Base-by-base conservation (phyloP, 192 early-diverging fungal genomes). In the Spizellomyces sp. region DNA sequence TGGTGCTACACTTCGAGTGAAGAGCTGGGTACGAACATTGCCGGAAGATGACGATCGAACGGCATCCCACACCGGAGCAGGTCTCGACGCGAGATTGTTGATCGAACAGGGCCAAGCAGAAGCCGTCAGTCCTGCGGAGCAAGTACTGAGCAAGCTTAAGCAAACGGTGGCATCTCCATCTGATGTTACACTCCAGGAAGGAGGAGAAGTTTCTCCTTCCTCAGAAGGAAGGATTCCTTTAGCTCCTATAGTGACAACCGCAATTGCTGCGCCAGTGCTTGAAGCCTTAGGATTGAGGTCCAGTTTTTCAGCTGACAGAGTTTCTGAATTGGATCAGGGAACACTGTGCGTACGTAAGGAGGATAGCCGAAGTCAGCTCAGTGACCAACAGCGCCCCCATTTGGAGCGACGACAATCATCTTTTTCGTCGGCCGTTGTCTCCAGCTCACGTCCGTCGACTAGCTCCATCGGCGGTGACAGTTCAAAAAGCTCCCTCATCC, bases 41-140 rank as follows among this genome's bases (percentile, higher is more conserved):
- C 45, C 68, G 15, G 68, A 70, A 12, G 68, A 70, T 12, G 68
- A 60, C 1, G 50, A 54, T 54, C 14, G 17, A 12, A 4, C 17
- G 14, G 12, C 50, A 54, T 19, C 12, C 12, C 50, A 54, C 17
- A 19, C 17, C 4, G 14, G 14, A 12, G 17, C 12, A 54, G 27
- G 27, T 36, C 27, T 36, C 27, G 27, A 36, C 27, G 27, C 27
- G 27, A 36, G 27, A 36, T 36, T 36, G 27, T 54, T 54, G 50
- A 12, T 19, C 4, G 17, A 12, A 0, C 50, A 54, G 17, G 17
- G 1, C 14, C 14, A 12, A 4, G 17, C 50, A 54, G 50, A 54
- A 12, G 50, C 50, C 50, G 50, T 54, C 12, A n/a, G 0, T n/a
- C 12, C 50, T 19, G 50, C 17, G 12, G 17, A 54, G 50, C 50